Evolutionary conservation across 352 stramenopile species (phyloP).

Genomic region (Phytophthora cajani): DNA sequence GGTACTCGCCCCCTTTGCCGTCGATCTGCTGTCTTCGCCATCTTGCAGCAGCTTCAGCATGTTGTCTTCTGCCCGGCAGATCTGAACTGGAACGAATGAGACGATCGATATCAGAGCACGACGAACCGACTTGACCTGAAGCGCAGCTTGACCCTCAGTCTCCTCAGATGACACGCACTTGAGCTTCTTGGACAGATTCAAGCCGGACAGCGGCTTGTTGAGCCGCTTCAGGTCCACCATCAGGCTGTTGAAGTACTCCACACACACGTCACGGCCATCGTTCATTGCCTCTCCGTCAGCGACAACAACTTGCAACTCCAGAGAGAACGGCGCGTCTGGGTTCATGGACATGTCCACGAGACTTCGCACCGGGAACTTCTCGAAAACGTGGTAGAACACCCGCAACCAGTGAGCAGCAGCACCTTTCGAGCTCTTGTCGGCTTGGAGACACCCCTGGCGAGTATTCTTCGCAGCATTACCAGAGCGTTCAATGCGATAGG

Average conservation of each 20-base stretch:
- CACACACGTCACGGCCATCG: neutral
- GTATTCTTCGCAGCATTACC: conserved; percentile 10
- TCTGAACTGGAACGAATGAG: conserved; percentile 75
- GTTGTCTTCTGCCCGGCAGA: conserved; percentile 70
- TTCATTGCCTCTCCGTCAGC: neutral
- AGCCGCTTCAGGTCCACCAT: conserved; percentile 59
- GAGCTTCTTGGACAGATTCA: conserved; percentile 21
- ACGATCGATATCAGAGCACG: conserved; percentile 32
- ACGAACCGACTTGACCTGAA: conserved; percentile 7
- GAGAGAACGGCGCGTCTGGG: conserved; percentile 3
- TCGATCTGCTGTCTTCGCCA: conserved; percentile 27
- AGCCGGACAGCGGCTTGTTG: conserved; percentile 32
- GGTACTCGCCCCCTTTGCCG: neutral
- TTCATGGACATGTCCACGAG: conserved; percentile 29
- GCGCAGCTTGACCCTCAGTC: neutral
- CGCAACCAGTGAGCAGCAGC: conserved; percentile 26
- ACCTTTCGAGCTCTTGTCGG: neutral
- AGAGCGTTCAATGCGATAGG: conserved; percentile 53
- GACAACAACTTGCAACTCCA: conserved; percentile 23
- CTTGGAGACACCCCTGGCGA: conserved; percentile 5
- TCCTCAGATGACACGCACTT: conserved; percentile 15
- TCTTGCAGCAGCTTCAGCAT: conserved; percentile 56
- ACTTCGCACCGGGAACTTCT: conserved; percentile 62
- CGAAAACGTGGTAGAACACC: conserved; percentile 63
- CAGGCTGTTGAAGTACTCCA: conserved; percentile 40